Evolutionary conservation across 192 early-diverging fungal species (phyloP), one percentile per base, ranked within the genome.

Genomic region (Polychytrium aggregatum): DNA sequence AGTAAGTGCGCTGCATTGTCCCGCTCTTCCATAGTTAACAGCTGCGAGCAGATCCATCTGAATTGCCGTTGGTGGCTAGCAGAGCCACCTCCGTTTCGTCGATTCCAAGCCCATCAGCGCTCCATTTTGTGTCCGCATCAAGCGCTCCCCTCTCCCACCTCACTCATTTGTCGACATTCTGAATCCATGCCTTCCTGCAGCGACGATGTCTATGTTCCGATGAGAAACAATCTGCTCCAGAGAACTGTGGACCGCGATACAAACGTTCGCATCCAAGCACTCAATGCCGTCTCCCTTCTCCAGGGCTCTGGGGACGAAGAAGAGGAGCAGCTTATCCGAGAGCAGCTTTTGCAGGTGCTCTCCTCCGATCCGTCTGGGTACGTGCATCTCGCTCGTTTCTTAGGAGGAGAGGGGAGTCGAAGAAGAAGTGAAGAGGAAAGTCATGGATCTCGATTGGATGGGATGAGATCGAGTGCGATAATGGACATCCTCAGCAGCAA

Each of bases 221-320:
- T 93, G 41, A 74, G 74, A 62, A 68, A 65, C 17, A 61, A 73
- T 36, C 71, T 93, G 9, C 62, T 71, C 53, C 80, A 84, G 53
- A 71, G 86, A 42, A 65, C 87, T 45, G 65, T 67, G 46, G 90
- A 93, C 55, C 88, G 87, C 59, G 90, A 93, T 52, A 48, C 84
- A 1, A 59, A 65, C 5, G 79, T 93, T 44, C 76, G 90, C 1
- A 73, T 81, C 10, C 78, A 89, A 36, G 88, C 90, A 9, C 84
- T 79, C 0, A 74, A 80, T 39, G 84, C 88, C 0, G 56, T 87
- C 17, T 83, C 85, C 13, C 75, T 82, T 49, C 67, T 92, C 25
- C 86, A 86, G 59, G 61, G 48, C 28, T 68, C 71, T n/a, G 51
- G 38, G 8, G 70, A 68, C 34, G 54, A 59, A 13, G 59, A 56